Conservation (phyloP, 306 rosid species). For the Sindora glabra region DNA sequence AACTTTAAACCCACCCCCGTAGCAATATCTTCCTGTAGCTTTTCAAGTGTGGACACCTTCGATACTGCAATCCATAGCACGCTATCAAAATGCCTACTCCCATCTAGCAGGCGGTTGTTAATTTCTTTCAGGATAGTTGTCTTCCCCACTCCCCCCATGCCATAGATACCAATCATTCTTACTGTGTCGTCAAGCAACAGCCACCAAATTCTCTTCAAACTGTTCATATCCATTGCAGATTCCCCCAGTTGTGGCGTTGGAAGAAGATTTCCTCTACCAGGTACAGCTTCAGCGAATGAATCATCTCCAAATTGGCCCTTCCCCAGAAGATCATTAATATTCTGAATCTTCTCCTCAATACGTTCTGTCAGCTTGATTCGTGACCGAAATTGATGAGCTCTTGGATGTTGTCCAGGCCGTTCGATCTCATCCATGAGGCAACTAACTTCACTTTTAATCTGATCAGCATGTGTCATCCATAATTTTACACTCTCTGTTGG, state of each 20-base stretch:
- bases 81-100: neutral
- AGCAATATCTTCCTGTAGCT: neutral
- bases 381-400: neutral
- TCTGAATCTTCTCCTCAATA: neutral
- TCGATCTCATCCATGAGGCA: neutral
- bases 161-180: slow-evolving; percentile 4
- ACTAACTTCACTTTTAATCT: neutral
- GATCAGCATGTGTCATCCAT: slow-evolving; percentile 5
- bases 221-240: neutral
- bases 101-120: neutral
- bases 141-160: slow-evolving; percentile 20
- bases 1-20: neutral
- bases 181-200: neutral
- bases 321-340: slow-evolving; percentile 1
- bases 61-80: slow-evolving; percentile 12
- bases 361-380: neutral
- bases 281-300: neutral
- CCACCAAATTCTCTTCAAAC: neutral
- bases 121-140: slow-evolving; percentile 7
- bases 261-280: neutral
- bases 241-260: neutral
- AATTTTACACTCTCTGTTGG: neutral
- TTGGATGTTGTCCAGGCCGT: neutral
- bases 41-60: neutral
- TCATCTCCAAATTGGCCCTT: neutral